phyloP scores from a whole-genome alignment of 2,329 filamentous ascomycete species.

The Podosphaera xanthii region DNA sequence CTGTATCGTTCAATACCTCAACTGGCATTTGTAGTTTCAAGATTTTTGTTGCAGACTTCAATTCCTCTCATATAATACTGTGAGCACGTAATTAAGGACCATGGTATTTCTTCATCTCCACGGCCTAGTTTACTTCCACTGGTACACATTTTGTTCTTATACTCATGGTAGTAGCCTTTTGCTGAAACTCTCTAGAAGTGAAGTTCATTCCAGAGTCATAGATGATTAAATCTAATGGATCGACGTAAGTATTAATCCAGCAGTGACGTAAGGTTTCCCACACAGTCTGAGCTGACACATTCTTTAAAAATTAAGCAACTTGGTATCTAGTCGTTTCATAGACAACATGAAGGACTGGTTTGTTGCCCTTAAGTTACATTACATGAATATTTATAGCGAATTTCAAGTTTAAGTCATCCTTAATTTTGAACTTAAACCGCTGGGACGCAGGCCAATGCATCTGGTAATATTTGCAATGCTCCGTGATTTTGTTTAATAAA shows the following conservation, averaged over 20 bases:
- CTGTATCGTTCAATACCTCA: background rate
- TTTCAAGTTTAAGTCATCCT: constrained; percentile 1
- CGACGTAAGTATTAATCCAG: constrained; percentile 3
- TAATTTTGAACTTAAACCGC: background rate
- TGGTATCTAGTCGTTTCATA: constrained; percentile 2
- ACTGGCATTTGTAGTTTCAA: background rate
- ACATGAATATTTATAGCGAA: constrained; percentile 2
- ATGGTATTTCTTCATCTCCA: constrained; percentile 1
- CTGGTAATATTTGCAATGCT: background rate
- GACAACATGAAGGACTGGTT: constrained; percentile 1
- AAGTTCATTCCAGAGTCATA: constrained; percentile 2
- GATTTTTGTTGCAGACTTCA: background rate
- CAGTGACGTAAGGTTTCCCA: constrained; percentile 1
- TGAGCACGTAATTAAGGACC: background rate
- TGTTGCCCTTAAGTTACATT: constrained; percentile 1
- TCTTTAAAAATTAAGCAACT: constrained; percentile 1
- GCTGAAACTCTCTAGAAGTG: constrained; percentile 1
- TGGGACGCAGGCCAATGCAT: background rate
- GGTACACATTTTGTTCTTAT: background rate
- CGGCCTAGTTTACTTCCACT: constrained; percentile 1
- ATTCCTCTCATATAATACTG: background rate
- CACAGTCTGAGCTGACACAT: background rate
- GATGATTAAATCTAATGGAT: background rate
- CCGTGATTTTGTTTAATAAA: background rate
- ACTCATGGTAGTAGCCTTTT: background rate